Evolutionary conservation across 2,329 filamentous ascomycete species (phyloP), one percentile per base, ranked within the genome.

Genomic region (Ophiostoma australiae): DNA sequence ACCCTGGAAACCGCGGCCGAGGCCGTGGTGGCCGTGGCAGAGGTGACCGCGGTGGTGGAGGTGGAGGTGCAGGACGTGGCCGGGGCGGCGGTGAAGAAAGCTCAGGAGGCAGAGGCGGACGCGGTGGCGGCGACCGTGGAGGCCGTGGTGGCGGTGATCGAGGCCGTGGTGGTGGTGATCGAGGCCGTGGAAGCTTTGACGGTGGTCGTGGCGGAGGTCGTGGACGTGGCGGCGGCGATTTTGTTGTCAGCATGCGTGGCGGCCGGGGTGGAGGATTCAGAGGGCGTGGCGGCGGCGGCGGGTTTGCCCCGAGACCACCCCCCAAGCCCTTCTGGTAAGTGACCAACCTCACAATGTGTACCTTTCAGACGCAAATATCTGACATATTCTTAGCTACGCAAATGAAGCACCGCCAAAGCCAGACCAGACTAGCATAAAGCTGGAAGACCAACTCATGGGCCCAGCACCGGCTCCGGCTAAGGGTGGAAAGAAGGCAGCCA

Each of bases 401-500:
- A 67, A 70, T 20, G 44, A 69, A 15, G 10, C 20, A 3, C 33
- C 63, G 0, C 39, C 66, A 0, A 79, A 27, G n/a, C 72, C 80
- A 0, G 78, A 80, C n/a, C 33, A 69, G 0, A 33, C 69, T 0
- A 75, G 81, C 13, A 77, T 76, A 0, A 68, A 58, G 10, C 73
- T 78, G 2, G 77, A 79, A 68, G 13, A 76, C 67, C 13, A 37
- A 48, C 76, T 76, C 67, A 72, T 77, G 70, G 44, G 6, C 4
- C 23, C 35, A 1, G 52, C 44, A 4, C 27, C 39, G 2, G 52
- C 58, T 1, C 31, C 27, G 55, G 33, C 61, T 8, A 65, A 65
- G 61, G 61, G 61, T 35, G 61, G 61, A 37, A 66, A 66, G 35
- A 68, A 20, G 65, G 41, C 8, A 1, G 48, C 17, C 58, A 65